phyloP scores from a whole-genome alignment of 495 filamentous ascomycete species.

The Aspergillus sparsus region DNA sequence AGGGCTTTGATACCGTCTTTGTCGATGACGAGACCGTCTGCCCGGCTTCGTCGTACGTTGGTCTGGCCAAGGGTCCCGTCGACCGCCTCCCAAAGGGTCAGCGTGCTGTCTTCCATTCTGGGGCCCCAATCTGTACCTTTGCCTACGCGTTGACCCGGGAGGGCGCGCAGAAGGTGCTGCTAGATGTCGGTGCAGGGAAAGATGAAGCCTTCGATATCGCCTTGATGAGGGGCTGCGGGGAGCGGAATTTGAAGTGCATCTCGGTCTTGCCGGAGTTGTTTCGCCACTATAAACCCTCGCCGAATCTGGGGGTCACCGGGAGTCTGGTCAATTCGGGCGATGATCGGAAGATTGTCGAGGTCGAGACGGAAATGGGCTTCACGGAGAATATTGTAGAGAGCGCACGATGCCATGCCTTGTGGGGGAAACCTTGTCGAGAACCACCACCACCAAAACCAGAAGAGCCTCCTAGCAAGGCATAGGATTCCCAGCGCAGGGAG shows the following conservation, averaged over 20 bases:
- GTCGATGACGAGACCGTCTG: conserved; percentile 19
- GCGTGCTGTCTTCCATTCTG: conserved; percentile 40
- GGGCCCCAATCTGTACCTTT: conserved; percentile 47
- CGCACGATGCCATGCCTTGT: conserved; percentile 23
- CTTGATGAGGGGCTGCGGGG: conserved; percentile 21
- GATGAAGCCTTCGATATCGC: conserved; percentile 27
- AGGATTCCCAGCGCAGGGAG: no score
- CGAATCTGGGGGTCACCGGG: conserved; percentile 3
- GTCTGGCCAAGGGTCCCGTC: conserved; percentile 16
- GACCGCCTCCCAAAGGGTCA: conserved; percentile 24
- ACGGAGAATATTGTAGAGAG: conserved; percentile 28
- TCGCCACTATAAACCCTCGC: conserved; percentile 22
- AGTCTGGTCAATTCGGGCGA: conserved; percentile 21
- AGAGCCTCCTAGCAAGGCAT: no score
- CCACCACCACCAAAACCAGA: no score
- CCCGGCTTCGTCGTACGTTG: conserved; percentile 16
- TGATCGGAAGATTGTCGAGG: conserved; percentile 9
- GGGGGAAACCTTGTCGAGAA: neutral
- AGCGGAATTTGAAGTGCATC: conserved; percentile 20
- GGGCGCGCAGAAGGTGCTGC: conserved; percentile 27
- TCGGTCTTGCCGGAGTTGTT: conserved; percentile 26
- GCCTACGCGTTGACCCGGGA: conserved; percentile 41
- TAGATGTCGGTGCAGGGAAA: conserved; percentile 19
- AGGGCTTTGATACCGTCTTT: conserved; percentile 19
- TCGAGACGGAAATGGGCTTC: conserved; percentile 22